A percentile compares a stretch with the other conserved stretches of the same genome.
These are phyloP conservation scores for Phalaenopsis equestris DNA, from an alignment of 106 monocot species.

Conservation along the genomic window DNA sequence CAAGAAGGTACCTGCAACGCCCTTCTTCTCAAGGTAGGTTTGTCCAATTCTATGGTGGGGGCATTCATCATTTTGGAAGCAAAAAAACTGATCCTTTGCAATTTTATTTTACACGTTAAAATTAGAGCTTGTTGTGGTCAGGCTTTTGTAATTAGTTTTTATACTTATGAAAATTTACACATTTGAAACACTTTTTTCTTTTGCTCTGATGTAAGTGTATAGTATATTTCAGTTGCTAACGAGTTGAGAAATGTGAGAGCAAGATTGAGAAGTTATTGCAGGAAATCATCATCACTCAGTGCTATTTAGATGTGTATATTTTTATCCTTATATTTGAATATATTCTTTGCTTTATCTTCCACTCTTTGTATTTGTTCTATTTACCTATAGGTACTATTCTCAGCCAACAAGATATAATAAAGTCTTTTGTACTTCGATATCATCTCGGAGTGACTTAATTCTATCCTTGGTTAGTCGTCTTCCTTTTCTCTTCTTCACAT, in stretches of 20 bases:
- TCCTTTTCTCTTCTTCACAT: too few relatives aligned
- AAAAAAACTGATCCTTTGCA: not conserved
- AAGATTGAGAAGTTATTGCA: not conserved
- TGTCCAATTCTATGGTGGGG: not conserved
- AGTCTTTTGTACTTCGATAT: too few relatives aligned
- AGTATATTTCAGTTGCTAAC: not conserved
- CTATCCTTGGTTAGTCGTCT: too few relatives aligned
- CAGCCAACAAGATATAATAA: too few relatives aligned
- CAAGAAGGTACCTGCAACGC: constrained; percentile 80
- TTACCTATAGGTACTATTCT: not conserved
- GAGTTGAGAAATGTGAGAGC: not conserved
- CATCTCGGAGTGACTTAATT: too few relatives aligned
- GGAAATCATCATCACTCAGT: not conserved
- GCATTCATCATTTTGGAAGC: not conserved
- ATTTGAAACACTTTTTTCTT: not conserved
- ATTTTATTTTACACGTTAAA: not conserved
- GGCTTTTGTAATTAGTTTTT: not conserved
- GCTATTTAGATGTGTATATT: not conserved
- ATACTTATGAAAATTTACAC: not conserved
- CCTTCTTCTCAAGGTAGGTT: constrained; percentile 85
- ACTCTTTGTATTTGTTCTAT: not conserved
- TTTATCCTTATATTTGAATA: not conserved
- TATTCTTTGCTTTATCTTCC: not conserved
- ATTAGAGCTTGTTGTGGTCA: not conserved
- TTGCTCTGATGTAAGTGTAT: not conserved